Evolutionary conservation across 2,329 filamentous ascomycete species (phyloP), one percentile per base, ranked within the genome.

Genomic region (Ciborinia camelliae): DNA sequence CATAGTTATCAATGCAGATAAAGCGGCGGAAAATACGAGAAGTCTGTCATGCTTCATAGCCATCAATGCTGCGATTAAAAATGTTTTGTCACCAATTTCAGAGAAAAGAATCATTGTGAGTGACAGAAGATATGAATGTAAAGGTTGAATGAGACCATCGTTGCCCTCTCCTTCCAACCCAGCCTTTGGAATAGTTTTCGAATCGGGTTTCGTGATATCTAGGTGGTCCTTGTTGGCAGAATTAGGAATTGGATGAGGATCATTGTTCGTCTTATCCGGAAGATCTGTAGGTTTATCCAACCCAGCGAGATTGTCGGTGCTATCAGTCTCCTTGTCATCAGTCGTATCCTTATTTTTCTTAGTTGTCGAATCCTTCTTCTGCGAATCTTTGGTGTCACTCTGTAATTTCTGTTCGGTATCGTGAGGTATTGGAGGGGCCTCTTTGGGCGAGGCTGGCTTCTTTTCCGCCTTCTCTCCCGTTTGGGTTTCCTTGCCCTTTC

Each of bases 41-140:
- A 97, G 81, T 61, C 95, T 89, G 68, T 95, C 90, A 73, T 99
- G 94, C 76, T 97, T 95, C 95, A 99, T 99, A 15, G 95, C 95
- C 95, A 99, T 99, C 23, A 99, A 85, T 9, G 93, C 94, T 8
- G 95, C 95, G 28, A 99, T 92, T 51, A 99, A 84, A 81, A 99
- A 99, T 0, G 95, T 99, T 80, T 99, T 99, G 84, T 99, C 95
- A 68, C 95, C 95, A 72, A 99, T 87, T 77, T 99, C 95, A 54
- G 94, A 97, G 72, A 98, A 90, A 68, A 98, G 81, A 73, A 99
- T 99, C 95, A 98, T 99, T 65, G 93, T 94, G 66, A 97, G 87
- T 20, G 95, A 96, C 39, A 98, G 87, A 15, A 96, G 75, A 73
- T 95, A 96, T 4, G 95, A 98, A 77, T 99, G 94, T 73, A 88